Evolutionary conservation across 352 stramenopile genomes (phyloP).

Genomic region (Pythium phragmiticola): DNA sequence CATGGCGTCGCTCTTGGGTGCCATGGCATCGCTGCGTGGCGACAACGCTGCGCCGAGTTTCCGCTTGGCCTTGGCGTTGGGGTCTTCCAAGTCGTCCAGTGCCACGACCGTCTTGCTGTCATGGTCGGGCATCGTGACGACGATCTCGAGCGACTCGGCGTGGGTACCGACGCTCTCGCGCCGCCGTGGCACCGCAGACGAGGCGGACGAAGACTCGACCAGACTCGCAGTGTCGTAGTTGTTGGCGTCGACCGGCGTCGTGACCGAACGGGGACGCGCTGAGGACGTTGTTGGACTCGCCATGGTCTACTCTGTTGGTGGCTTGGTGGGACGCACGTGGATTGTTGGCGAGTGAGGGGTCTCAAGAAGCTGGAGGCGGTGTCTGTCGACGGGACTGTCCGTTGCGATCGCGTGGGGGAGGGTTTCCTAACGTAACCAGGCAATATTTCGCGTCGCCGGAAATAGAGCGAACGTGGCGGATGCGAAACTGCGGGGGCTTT

Average conservation of each 20-base stretch:
- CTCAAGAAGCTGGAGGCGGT: not conserved
- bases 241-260: not conserved
- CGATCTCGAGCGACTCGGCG: slow-evolving; percentile 12
- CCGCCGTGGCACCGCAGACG: not conserved
- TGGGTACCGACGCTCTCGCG: slow-evolving; percentile 8
- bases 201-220: not conserved
- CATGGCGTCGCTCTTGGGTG: not conserved
- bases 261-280: slow-evolving; percentile 2
- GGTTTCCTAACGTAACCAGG: not conserved
- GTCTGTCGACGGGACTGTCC: not conserved
- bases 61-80: not conserved
- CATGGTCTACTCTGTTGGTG: slow-evolving; percentile 1
- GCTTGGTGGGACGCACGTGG: slow-evolving; percentile 3
- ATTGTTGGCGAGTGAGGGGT: slow-evolving; percentile 3
- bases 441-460: not conserved
- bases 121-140: slow-evolving; percentile 4
- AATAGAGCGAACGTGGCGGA: not conserved
- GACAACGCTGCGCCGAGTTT: not conserved
- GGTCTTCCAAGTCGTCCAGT: not conserved
- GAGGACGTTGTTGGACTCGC: not conserved
- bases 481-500: not conserved
- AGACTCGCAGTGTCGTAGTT: slow-evolving; percentile 26
- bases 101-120: slow-evolving; percentile 4
- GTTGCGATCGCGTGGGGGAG: not conserved
- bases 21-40: no score